phyloP scores from a whole-genome alignment of 345 rosid genomes.

The Physaria fendleri region DNA sequence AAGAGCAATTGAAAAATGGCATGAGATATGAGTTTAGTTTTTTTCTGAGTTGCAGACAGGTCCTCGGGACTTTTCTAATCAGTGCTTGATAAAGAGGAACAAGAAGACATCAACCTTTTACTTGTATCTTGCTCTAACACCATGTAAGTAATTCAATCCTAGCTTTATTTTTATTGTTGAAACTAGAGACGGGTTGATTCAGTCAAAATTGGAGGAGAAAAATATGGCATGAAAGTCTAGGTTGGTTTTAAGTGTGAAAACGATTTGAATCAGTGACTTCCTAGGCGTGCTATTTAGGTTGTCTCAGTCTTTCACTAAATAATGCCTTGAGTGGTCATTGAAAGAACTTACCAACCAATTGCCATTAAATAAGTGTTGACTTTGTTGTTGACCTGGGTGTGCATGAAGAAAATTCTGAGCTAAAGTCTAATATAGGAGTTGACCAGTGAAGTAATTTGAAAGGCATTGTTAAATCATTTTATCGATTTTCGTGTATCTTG shows the following conservation, averaged over 20 bases:
- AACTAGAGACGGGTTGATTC: slow-evolving; percentile 4
- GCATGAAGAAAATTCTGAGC: neutral
- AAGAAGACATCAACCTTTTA: slow-evolving; percentile 68
- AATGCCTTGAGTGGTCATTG: slow-evolving; percentile 7
- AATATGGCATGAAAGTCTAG: slow-evolving; percentile 21
- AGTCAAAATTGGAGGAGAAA: slow-evolving; percentile 27
- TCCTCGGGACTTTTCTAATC: slow-evolving; percentile 57
- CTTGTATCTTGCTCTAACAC: slow-evolving; percentile 61
- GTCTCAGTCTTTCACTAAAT: slow-evolving; percentile 29
- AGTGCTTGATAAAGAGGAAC: slow-evolving; percentile 68
- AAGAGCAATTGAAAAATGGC: neutral
- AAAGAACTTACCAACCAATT: slow-evolving; percentile 15
- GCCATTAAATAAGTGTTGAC: slow-evolving; percentile 25
- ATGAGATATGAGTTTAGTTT: neutral
- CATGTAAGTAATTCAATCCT: slow-evolving; percentile 57
- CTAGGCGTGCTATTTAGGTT: slow-evolving; percentile 20
- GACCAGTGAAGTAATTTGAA: neutral
- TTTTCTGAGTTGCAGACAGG: slow-evolving; percentile 59
- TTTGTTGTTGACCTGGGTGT: neutral
- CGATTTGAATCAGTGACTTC: slow-evolving; percentile 8
- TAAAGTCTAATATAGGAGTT: neutral
- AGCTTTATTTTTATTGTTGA: neutral
- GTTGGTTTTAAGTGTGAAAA: neutral
- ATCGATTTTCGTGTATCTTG: neutral
- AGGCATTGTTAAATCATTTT: neutral